A percentile compares a stretch with the other conserved stretches of the same genome.
Evolutionary conservation across 2,329 filamentous ascomycete species (phyloP).

Genomic region (Pestalotiopsis sp.): DNA sequence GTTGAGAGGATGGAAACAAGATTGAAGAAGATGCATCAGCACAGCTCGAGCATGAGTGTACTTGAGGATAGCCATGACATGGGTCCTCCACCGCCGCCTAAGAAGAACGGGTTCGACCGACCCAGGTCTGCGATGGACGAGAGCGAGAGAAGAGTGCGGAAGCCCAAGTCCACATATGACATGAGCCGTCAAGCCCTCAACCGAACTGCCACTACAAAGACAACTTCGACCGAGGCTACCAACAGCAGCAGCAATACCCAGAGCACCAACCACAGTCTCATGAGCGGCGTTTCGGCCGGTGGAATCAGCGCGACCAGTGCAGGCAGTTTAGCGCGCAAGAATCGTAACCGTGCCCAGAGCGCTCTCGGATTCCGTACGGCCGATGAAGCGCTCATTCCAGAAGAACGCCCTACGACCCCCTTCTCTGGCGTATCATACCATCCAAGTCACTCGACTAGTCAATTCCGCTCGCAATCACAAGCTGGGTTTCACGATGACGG

Average conservation of each 20-base stretch:
- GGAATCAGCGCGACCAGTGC: conserved; percentile 94
- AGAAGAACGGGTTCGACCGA: conserved; percentile 51
- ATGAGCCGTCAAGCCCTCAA: conserved; percentile 69
- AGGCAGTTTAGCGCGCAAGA: conserved; percentile 84
- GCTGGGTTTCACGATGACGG: conserved; percentile 67
- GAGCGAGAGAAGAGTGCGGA: conserved; percentile 51
- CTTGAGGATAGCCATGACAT: conserved; percentile 48
- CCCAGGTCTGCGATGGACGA: conserved; percentile 61
- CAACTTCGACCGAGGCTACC: conserved; percentile 74
- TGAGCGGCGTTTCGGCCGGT: conserved; percentile 91
- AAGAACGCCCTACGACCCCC: conserved; percentile 60
- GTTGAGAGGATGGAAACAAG: conserved; percentile 90
- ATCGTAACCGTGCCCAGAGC: conserved; percentile 62
- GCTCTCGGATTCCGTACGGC: conserved; percentile 62
- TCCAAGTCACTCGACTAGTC: conserved; percentile 74
- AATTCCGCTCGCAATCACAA: conserved; percentile 63
- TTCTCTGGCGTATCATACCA: conserved; percentile 87
- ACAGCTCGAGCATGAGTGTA: conserved; percentile 45
- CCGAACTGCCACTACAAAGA: conserved; percentile 86
- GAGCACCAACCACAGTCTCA: conserved; percentile 81
- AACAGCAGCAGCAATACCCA: conserved; percentile 70
- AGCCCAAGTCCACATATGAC: conserved; percentile 79
- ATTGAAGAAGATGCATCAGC: conserved; percentile 70
- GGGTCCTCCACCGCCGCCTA: conserved; percentile 41
- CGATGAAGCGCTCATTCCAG: conserved; percentile 40